A percentile compares a stretch with the other conserved stretches of the same genome.
These are phyloP conservation scores for Neophaeococcomyces aloes DNA, from an alignment of 2,329 filamentous ascomycete species.

Conservation along the genomic window DNA sequence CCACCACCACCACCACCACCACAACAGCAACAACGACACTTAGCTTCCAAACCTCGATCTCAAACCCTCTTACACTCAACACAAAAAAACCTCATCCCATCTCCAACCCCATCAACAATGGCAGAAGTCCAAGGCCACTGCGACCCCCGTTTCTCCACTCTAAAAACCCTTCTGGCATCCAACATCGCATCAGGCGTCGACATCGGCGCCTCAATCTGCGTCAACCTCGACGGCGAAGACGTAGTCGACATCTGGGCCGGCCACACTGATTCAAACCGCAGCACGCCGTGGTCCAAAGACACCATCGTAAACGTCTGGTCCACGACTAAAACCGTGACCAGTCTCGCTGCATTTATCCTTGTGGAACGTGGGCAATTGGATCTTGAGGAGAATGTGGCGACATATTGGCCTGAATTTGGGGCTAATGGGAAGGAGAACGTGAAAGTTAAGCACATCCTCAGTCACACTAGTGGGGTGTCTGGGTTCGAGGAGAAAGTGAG, in stretches of 20 bases:
- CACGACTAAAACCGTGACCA: slow-evolving; percentile 22
- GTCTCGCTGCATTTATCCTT: slow-evolving; percentile 22
- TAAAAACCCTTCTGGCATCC: slow-evolving; percentile 28
- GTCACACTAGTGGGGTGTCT: slow-evolving; percentile 15
- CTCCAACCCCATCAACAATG: no score
- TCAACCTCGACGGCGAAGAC: slow-evolving; percentile 33
- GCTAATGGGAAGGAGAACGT: slow-evolving; percentile 25
- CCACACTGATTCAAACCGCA: slow-evolving; percentile 24
- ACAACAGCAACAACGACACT: no score
- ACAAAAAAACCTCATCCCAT: no score
- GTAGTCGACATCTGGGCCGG: slow-evolving; percentile 40
- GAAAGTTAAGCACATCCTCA: slow-evolving; percentile 20
- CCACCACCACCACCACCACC: no score
- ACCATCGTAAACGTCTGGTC: slow-evolving; percentile 23
- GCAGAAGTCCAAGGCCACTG: slow-evolving; percentile 27
- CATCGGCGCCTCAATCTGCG: slow-evolving; percentile 35
- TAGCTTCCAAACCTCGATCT: no score
- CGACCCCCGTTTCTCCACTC: slow-evolving; percentile 28
- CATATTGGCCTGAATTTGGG: slow-evolving; percentile 28
- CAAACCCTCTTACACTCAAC: no score
- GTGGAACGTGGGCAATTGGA: slow-evolving; percentile 23
- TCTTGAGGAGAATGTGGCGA: slow-evolving; percentile 21
- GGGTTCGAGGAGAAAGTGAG: slow-evolving; percentile 26
- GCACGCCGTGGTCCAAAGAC: slow-evolving; percentile 15
- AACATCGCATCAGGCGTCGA: slow-evolving; percentile 32